Base-by-base conservation (phyloP, 2,329 filamentous ascomycete species). In the Tolypocladium tundrense region DNA sequence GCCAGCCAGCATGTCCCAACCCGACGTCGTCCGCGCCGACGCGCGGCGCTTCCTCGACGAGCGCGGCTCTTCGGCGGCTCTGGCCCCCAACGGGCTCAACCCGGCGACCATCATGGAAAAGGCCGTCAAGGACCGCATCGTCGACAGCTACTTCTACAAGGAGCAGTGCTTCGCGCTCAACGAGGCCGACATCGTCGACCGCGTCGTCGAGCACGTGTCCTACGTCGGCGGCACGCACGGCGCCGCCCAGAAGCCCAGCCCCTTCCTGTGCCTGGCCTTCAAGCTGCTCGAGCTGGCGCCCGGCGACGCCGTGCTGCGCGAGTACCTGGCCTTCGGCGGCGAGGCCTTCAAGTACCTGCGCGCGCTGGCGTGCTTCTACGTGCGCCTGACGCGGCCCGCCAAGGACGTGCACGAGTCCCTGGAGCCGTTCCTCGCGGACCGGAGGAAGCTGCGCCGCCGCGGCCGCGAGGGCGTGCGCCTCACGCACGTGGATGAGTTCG, bases 141-240 rank as follows among this genome's bases (percentile, higher is more conserved):
- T 92, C 65, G 91, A 96, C 69, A 90, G 86, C 56, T 95, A 96
- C 76, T 99, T 96, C 78, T 99, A 91, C 88, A 97, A 97, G 74
- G 94, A 97, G 75, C 92, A 97, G 76, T 97, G 94, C 72, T 99
- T 97, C 74, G 94, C 89, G 48, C 81, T 99, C 63, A 99, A 97
- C 76, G 85, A 87, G 70, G 84, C 84, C 56, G 83, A 86, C 72
- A 78, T 99, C 7, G 88, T 96, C 66, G 90, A 97, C 75, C 90
- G 94, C 63, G 92, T 95, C 0, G 88, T 91, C 33, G 88, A 93
- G 65, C 81, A 87, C 73, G 82, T 99, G 53, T 81, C 77, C 54
- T 94, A 88, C 72, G 83, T 99, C 58, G 94, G 92, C 62, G 94
- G 94, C 64, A 96, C 91, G 6, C 91, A 91, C 67, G 91, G 92